Evolutionary conservation across 1,284 basidiomycete species (phyloP).

Genomic region (Puccinia coronata): DNA sequence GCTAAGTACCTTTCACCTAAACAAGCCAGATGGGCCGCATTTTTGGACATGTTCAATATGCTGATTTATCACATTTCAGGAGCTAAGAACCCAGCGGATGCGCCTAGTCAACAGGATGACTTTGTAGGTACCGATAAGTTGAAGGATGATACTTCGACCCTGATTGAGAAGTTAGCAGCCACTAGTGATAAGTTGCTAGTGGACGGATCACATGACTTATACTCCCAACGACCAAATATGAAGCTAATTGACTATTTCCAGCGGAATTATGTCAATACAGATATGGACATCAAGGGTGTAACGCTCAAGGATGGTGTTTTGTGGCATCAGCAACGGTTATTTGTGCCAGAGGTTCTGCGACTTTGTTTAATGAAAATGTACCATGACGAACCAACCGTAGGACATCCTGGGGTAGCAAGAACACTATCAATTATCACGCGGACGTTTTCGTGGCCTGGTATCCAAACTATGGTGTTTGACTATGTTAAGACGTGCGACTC

Average conservation of each 20-base stretch:
- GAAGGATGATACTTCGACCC: too few species aligned
- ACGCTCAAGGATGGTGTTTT: neutral
- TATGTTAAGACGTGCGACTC: neutral
- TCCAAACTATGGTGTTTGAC: neutral
- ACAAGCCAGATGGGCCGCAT: neutral
- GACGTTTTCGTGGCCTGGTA: neutral
- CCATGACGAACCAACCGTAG: too few species aligned
- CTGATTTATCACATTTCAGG: conserved; percentile 14
- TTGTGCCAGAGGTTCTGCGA: neutral
- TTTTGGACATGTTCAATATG: neutral
- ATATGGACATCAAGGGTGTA: neutral
- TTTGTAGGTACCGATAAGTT: neutral
- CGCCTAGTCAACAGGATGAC: neutral
- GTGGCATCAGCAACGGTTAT: neutral
- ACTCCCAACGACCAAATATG: neutral
- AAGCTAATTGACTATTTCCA: neutral
- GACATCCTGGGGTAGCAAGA: too few species aligned
- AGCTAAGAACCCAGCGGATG: conserved; percentile 1
- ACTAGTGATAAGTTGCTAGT: too few species aligned
- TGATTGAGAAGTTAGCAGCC: too few species aligned
- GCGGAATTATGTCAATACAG: neutral
- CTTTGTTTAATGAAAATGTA: neutral
- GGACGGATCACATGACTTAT: too few species aligned
- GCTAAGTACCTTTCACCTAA: neutral
- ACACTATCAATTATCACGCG: too few species aligned